A percentile compares a stretch with the other conserved stretches of the same genome.
Evolutionary conservation across 2,329 filamentous ascomycete species (phyloP).

Genomic region (Sporothrix pallida): DNA sequence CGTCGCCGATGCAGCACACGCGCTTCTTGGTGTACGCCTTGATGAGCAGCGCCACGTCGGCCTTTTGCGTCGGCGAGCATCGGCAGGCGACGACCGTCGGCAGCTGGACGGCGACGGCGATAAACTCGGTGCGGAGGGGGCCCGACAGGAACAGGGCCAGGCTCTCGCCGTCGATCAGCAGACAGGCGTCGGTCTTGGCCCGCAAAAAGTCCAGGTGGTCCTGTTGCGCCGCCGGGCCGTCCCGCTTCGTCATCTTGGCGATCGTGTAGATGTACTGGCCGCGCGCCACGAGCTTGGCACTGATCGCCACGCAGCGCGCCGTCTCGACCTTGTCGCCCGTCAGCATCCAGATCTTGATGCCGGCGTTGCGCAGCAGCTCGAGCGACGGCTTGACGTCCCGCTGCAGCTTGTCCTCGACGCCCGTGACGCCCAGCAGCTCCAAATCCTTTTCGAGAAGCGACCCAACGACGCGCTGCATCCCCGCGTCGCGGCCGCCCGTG

Average conservation of each 20-base stretch:
- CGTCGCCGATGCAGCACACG: constrained; percentile 96
- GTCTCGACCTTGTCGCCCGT: constrained; percentile 99
- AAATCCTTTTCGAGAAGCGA: constrained; percentile 85
- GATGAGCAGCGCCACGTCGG: constrained; percentile 89
- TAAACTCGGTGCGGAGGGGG: constrained; percentile 81
- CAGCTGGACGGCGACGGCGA: constrained; percentile 82
- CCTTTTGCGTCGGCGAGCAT: constrained; percentile 96
- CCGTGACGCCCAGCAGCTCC: constrained; percentile 94
- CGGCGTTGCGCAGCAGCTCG: constrained; percentile 92
- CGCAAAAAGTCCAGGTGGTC: constrained; percentile 88
- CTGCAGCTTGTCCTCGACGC: constrained; percentile 96
- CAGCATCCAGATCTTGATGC: constrained; percentile 99
- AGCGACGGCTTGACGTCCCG: constrained; percentile 93
- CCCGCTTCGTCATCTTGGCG: constrained; percentile 81
- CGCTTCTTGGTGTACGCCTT: constrained; percentile 91
- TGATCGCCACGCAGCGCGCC: constrained; percentile 92
- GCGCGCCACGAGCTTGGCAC: constrained; percentile 88
- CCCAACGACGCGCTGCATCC: constrained; percentile 79
- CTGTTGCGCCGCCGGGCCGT: constrained; percentile 70
- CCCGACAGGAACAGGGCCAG: constrained; percentile 76
- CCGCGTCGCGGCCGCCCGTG: constrained; percentile 72
- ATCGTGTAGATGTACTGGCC: constrained; percentile 97
- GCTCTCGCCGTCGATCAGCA: constrained; percentile 94
- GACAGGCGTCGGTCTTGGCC: constrained; percentile 82
- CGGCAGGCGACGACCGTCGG: constrained; percentile 95